Percentiles rank a stretch among this genome's conserved stretches.
Conservation (phyloP, 2,329 filamentous ascomycete species). For the Epicoccum sorghinum region DNA sequence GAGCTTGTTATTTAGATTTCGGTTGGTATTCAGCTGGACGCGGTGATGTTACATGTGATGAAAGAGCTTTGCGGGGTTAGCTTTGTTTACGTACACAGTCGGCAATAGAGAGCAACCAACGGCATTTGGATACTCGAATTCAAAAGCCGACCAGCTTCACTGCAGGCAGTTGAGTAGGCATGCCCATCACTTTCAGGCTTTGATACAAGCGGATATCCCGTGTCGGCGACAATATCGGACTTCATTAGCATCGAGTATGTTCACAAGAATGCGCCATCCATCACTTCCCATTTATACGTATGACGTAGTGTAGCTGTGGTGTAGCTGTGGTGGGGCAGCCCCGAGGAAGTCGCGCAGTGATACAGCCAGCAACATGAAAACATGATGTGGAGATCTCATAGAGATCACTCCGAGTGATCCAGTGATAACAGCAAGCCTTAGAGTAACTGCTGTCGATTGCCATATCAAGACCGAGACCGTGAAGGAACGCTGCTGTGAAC, state of each 20-base stretch:
- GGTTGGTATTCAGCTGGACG: not conserved
- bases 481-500: not conserved
- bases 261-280: no score
- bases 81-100: conserved; percentile 7
- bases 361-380: not conserved
- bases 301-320: conserved; percentile 2
- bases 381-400: not conserved
- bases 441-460: not conserved
- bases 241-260: no score
- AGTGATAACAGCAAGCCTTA: no score
- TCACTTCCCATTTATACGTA: not conserved
- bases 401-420: no score
- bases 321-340: not conserved
- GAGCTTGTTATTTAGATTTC: no score
- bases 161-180: no score
- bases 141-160: conserved; percentile 10
- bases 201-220: no score
- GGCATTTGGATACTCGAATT: not conserved
- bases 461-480: not conserved
- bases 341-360: not conserved
- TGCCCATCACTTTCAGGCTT: no score
- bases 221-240: no score
- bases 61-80: not conserved
- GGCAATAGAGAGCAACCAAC: conserved; percentile 3
- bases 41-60: not conserved